Base-by-base conservation (phyloP, 1,284 basidiomycete species). In the Apiotrichum gamsii region DNA sequence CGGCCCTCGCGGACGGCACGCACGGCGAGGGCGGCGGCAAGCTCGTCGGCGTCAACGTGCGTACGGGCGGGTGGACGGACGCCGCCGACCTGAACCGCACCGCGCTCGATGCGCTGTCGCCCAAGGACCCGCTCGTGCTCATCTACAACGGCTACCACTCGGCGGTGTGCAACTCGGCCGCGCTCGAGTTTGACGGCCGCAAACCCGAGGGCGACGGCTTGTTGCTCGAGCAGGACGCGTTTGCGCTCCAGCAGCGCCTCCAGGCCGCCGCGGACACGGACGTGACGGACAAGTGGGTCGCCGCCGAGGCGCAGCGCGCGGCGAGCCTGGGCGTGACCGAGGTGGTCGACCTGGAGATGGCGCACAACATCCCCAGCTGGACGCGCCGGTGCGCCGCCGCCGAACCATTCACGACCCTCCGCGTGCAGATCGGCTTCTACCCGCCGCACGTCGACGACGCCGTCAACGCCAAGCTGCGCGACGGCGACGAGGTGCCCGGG, bases 291-390 rank as follows among this genome's bases (percentile, higher is more conserved):
- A 23, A 35, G 3, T 63, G 57, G 47, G 52, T 70, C 9, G 36
- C 45, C 8, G 52, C 50, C 3, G 57, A 63, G 19, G 61, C 62
- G 0, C 46, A 43, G 14, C 43, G 50, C 16, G 66, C 68, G 0
- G 62, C 67, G 58, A 58, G 48, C 3, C 54, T 62, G 24, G 66
- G 66, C 13, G 59, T 69, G 19, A 67, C 65, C 3, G 57, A 62
- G 42, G 58, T 70, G n/a, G 61, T 65, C 34, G 68, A 70, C 20
- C 55, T 70, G n/a, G 68, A 70, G 50, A 64, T 64, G 57, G 58
- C 54, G 9, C 57, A 60, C 52, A 67, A 65, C 46, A 57, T 66
- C 11, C 25, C 38, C 0, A 45, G 49, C 20, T 69, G 61, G 61
- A 33, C 44, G 35, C 42, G 63, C 4, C 57, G 67, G 0, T 51